These are phyloP conservation scores for Apiospora rasikravindrae DNA, from an alignment of 2,329 filamentous ascomycete species.

Conservation along the genomic window DNA sequence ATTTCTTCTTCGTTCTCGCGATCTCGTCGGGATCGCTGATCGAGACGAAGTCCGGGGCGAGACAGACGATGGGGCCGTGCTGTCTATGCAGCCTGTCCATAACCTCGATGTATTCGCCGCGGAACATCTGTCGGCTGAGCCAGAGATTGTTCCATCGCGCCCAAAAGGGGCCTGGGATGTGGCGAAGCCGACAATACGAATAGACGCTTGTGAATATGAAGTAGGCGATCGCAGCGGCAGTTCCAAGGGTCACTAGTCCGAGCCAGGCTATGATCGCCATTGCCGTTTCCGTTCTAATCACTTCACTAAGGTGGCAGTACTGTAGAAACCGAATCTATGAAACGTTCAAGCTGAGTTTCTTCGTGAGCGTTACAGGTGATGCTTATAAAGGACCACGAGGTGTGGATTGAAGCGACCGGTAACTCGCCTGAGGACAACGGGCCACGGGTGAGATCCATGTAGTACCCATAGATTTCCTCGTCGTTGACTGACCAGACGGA, in stretches of 20 bases:
- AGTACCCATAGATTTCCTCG: not conserved
- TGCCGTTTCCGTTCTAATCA: not conserved
- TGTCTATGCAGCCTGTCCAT: conserved; percentile 2
- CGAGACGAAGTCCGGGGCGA: not conserved
- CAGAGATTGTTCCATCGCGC: conserved; percentile 11
- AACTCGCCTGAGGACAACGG: not conserved
- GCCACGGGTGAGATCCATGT: not conserved
- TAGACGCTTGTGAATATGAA: not conserved
- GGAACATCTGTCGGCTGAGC: not conserved
- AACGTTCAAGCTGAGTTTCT: not conserved
- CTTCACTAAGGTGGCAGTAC: not conserved
- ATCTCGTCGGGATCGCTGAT: conserved; percentile 14
- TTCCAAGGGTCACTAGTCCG: not conserved
- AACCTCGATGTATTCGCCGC: not conserved
- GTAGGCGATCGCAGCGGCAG: not conserved
- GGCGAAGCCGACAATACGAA: not conserved
- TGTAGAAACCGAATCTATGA: not conserved
- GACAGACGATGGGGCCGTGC: conserved; percentile 6
- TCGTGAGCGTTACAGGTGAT: no score
- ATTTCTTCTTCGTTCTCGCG: not conserved
- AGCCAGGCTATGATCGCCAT: not conserved
- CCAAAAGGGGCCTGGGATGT: conserved; percentile 12
- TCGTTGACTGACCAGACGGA: not conserved
- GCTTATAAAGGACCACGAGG: not conserved
- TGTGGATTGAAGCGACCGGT: no score